Evolutionary conservation across 2,329 filamentous ascomycete genomes (phyloP).

Genomic region (Bretziella fagacearum): DNA sequence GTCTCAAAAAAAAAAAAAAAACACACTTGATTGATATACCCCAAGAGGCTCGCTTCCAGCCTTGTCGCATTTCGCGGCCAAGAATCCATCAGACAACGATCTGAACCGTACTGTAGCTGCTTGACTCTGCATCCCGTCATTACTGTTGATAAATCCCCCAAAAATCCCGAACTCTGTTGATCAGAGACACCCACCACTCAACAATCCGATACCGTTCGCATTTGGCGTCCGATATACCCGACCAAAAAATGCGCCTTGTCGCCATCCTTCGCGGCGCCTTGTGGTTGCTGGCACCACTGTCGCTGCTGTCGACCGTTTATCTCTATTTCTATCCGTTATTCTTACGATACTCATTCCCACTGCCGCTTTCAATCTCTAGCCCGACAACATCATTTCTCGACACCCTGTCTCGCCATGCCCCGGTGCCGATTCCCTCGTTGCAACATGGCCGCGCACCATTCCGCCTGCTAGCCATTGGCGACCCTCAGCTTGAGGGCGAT

Average conservation of each 20-base stretch:
- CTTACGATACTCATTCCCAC: slow-evolving; percentile 63
- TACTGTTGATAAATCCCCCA: too few species aligned
- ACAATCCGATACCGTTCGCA: too few species aligned
- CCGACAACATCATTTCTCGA: slow-evolving; percentile 14
- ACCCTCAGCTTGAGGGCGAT: slow-evolving; percentile 88
- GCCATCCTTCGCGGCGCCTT: slow-evolving; percentile 41
- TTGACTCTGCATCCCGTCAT: too few species aligned
- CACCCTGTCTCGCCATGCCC: slow-evolving; percentile 11
- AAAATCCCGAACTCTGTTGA: too few species aligned
- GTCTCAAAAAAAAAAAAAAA: too few species aligned
- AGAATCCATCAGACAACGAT: too few species aligned
- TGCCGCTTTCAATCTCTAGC: slow-evolving; percentile 22
- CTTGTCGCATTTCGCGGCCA: too few species aligned
- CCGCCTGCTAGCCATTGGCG: slow-evolving; percentile 70
- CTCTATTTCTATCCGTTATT: slow-evolving; percentile 80
- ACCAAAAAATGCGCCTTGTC: slow-evolving; percentile 25
- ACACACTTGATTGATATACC: too few species aligned
- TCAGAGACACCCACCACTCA: too few species aligned
- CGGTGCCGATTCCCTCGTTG: slow-evolving; percentile 6
- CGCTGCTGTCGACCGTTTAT: slow-evolving; percentile 54
- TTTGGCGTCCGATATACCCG: too few species aligned
- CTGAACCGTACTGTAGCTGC: too few species aligned
- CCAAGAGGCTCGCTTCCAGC: too few species aligned
- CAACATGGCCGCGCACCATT: slow-evolving; percentile 45
- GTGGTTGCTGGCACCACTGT: slow-evolving; percentile 34